Conservation (phyloP, 345 rosid genomes). For the Rhodamnia rubescens region DNA sequence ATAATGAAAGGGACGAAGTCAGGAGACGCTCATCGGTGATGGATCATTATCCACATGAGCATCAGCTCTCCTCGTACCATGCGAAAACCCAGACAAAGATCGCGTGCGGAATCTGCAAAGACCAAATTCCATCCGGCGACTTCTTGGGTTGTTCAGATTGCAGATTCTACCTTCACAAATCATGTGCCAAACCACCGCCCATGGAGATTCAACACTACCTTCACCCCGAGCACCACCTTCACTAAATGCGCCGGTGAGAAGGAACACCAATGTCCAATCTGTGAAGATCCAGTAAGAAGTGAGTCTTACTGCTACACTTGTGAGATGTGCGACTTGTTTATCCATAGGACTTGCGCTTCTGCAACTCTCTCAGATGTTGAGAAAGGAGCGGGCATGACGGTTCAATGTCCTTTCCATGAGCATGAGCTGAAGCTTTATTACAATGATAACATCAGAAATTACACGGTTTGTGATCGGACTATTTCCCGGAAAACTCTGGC, state of each 20-base stretch:
- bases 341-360: neutral
- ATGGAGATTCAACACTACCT: rapidly evolving
- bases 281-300: neutral
- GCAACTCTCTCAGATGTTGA: neutral
- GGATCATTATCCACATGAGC: neutral
- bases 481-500: too few relatives aligned
- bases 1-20: neutral
- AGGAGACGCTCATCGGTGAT: neutral
- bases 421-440: too few relatives aligned
- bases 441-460: too few relatives aligned
- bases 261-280: neutral
- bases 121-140: rapidly evolving
- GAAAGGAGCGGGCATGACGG: neutral
- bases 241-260: neutral
- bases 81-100: rapidly evolving
- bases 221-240: neutral
- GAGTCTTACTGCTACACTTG: neutral
- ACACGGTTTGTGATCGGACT: too few relatives aligned
- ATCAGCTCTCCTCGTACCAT: neutral
- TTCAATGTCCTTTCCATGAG: neutral
- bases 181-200: neutral
- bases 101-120: rapidly evolving
- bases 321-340: neutral
- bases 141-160: neutral
- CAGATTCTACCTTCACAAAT: neutral